phyloP scores from a whole-genome alignment of 306 rosid species.

The Pyrus bretschneideri region DNA sequence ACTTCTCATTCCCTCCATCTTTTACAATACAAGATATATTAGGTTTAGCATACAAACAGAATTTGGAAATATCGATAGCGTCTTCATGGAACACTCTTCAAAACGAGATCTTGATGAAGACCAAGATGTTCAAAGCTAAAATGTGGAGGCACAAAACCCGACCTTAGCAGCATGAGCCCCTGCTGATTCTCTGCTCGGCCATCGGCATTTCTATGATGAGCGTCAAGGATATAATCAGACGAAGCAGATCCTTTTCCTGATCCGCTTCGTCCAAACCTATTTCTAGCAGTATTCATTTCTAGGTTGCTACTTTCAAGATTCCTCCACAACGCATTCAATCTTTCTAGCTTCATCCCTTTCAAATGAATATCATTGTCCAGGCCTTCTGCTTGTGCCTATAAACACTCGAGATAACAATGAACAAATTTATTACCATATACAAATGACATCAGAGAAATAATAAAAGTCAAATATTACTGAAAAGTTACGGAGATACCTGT shows the following conservation, averaged over 20 bases:
- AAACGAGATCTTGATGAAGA: slow-evolving; percentile 73
- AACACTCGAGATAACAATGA: slow-evolving; percentile 9
- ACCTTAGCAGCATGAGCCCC: slow-evolving; percentile 75
- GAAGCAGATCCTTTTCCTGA: slow-evolving; percentile 44
- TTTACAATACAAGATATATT: background rate
- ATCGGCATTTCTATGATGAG: slow-evolving; percentile 49
- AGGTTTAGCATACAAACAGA: background rate
- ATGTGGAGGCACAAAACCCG: slow-evolving; percentile 84
- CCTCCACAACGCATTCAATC: slow-evolving; percentile 58
- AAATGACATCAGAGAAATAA: background rate
- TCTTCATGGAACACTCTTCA: slow-evolving; percentile 17
- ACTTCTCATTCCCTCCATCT: too few species aligned
- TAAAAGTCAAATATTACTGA: background rate
- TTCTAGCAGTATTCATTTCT: slow-evolving; percentile 49
- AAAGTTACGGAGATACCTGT: slow-evolving; percentile 41
- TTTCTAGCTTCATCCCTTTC: slow-evolving; percentile 82
- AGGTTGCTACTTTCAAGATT: slow-evolving; percentile 33
- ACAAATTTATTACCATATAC: background rate
- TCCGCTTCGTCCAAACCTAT: slow-evolving; percentile 49
- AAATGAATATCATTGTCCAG: slow-evolving; percentile 60
- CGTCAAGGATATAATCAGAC: slow-evolving; percentile 49
- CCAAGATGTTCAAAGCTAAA: slow-evolving; percentile 66
- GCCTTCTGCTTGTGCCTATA: slow-evolving; percentile 90
- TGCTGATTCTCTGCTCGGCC: slow-evolving; percentile 73
- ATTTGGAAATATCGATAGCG: background rate